phyloP scores from a whole-genome alignment of 2,329 filamentous ascomycete species.

The Pseudocercospora fijiensis region DNA sequence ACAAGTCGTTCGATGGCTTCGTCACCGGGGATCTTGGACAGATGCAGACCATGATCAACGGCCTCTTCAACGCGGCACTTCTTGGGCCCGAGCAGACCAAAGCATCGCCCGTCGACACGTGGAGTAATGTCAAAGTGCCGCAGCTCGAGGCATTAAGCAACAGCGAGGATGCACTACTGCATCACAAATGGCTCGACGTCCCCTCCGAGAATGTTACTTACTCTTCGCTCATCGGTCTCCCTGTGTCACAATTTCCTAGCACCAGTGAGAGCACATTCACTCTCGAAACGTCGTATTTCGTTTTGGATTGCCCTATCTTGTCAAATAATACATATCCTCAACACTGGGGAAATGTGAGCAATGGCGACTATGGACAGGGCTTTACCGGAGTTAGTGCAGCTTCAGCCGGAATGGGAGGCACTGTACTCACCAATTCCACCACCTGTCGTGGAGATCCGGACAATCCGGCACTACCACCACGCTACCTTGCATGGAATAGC shows the following conservation, averaged over 20 bases:
- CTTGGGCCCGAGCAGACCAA: conserved; percentile 4
- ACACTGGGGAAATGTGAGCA: not conserved
- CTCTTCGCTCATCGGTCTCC: conserved; percentile 9
- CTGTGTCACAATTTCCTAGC: not conserved
- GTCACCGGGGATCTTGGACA: not conserved
- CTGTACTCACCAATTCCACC: not conserved
- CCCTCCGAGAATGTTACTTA: conserved; percentile 6
- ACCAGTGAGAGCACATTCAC: not conserved
- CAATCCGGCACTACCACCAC: not conserved
- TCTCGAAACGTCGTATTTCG: conserved; percentile 2
- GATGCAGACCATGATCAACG: not conserved
- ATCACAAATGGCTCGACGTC: conserved; percentile 6
- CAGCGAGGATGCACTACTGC: not conserved
- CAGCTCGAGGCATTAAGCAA: not conserved
- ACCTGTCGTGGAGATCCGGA: not conserved
- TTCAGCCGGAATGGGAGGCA: not conserved
- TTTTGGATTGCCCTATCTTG: conserved; percentile 3
- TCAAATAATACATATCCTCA: not conserved
- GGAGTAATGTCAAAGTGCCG: conserved; percentile 13
- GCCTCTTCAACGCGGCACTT: conserved; percentile 8
- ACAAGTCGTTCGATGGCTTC: not conserved
- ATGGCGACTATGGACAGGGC: not conserved
- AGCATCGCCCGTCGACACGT: conserved; percentile 2
- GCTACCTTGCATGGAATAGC: conserved; percentile 3
- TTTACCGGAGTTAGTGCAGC: not conserved